A percentile compares a stretch with the other conserved stretches of the same genome.
Conservation (phyloP, 768 basidiomycete genomes). For the Auriculariales sp. region DNA sequence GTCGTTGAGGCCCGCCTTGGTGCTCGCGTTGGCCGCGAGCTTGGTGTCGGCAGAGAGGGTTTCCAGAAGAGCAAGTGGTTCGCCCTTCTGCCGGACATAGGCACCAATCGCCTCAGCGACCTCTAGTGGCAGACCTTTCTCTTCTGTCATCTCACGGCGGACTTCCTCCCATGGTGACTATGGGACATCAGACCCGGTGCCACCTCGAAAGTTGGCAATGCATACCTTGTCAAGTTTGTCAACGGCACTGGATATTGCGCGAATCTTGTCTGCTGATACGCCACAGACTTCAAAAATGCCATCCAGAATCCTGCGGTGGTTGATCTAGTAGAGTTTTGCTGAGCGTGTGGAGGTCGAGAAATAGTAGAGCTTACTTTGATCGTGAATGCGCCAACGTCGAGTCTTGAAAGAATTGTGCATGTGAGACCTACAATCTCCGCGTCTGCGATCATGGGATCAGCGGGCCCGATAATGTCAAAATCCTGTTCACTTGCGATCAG, state of each 20-base stretch:
- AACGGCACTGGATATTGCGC: slow-evolving; percentile 88
- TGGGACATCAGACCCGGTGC: background rate
- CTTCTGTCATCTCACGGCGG: slow-evolving; percentile 89
- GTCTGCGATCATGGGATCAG: slow-evolving; percentile 97
- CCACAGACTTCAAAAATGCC: slow-evolving; percentile 96
- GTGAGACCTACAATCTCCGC: slow-evolving; percentile 76
- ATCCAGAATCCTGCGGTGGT: slow-evolving; percentile 93
- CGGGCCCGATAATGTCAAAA: slow-evolving; percentile 83
- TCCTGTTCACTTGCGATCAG: slow-evolving; percentile 36
- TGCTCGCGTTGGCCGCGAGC: slow-evolving; percentile 55
- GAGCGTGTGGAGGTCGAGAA: background rate
- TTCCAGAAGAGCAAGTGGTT: slow-evolving; percentile 51
- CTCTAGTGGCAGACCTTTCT: slow-evolving; percentile 72
- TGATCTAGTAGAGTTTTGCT: slow-evolving; percentile 37
- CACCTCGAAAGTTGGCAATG: background rate
- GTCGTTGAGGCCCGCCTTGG: slow-evolving; percentile 72
- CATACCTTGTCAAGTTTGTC: slow-evolving; percentile 94
- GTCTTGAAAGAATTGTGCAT: slow-evolving; percentile 62
- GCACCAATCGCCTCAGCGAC: slow-evolving; percentile 91
- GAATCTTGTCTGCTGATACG: slow-evolving; percentile 78
- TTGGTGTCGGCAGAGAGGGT: slow-evolving; percentile 46
- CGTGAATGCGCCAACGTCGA: slow-evolving; percentile 90
- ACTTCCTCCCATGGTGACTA: slow-evolving; percentile 85
- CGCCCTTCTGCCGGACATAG: slow-evolving; percentile 92
- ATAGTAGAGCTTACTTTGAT: slow-evolving; percentile 50